Evolutionary conservation across 495 filamentous ascomycete species (phyloP), one percentile per base, ranked within the genome.

Genomic region (Penicillium pulvis): DNA sequence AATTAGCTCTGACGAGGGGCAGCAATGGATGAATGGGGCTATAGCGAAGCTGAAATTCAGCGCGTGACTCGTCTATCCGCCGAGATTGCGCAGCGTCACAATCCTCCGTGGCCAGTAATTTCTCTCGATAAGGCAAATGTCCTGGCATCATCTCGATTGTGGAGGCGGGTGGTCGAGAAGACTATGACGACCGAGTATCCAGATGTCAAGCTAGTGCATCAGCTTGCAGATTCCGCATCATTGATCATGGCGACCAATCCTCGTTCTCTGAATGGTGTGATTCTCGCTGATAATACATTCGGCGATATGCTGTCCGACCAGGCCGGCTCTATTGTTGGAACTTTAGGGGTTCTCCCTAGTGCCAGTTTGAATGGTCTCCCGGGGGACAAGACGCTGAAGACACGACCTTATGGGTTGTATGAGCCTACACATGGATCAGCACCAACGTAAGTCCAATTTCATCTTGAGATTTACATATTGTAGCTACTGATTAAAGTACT

Each of bases 221-320:
- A 83, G 63, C 73, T 83, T 0, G 78, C 79, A 0, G 81, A 83
- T 53, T 79, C 75, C 17, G 70, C 77, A 43, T 77, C 79, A 11
- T 64, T 81, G 70, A 70, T 82, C 33, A 68, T 83, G 63, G 75
- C 78, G 28, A 77, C 71, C 11, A 76, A 81, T 64, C 80, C 80
- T 1, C 72, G 76, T 16, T 63, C 66, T 0, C 61, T 81, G 58
- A 83, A 81, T 57, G 80, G 80, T 11, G 73, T 83, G 0, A 71
- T 83, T 41, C 72, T 81, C 14, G 72, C 74, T 0, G 79, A 82
- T 31, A 83, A 83, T 41, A 81, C 77, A 9, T 83, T 83, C 51
- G 80, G 80, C 4, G 80, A 83, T 54, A 76, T 83, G 62, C 69
- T 83, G 10, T 81, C 79, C 6, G 80, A 83, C 53, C 75, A 80